Percentiles rank a stretch among this genome's conserved stretches.
Conservation (phyloP, 2,329 filamentous ascomycete genomes). For the Tolypocladium album region DNA sequence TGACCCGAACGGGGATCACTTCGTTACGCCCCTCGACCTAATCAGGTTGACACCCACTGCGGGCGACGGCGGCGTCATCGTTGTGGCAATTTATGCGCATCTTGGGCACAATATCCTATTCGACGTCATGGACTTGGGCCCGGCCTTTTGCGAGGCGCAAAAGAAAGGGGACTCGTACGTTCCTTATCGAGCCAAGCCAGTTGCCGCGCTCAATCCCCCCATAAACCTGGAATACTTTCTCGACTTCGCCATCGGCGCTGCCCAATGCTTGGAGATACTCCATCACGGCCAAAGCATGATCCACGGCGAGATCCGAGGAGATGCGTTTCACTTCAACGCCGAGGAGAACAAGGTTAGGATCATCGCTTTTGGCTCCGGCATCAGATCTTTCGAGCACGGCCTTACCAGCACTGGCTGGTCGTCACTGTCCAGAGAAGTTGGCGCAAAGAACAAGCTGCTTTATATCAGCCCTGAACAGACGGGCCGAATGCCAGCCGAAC, state of each 20-base stretch:
- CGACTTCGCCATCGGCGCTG: constrained; percentile 82
- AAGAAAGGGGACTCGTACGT: constrained; percentile 42
- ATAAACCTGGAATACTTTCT: constrained; percentile 70
- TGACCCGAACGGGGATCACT: constrained; percentile 65
- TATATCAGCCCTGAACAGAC: constrained; percentile 95
- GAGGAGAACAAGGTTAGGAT: constrained; percentile 65
- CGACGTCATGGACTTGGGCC: constrained; percentile 66
- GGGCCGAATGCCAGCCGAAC: constrained; percentile 82
- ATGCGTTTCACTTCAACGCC: constrained; percentile 78
- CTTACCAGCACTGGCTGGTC: constrained; percentile 81
- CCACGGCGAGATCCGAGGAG: constrained; percentile 82
- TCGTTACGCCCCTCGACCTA: constrained; percentile 71
- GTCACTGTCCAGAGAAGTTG: constrained; percentile 67
- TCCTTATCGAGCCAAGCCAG: constrained; percentile 30
- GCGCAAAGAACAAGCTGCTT: constrained; percentile 78
- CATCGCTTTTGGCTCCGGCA: constrained; percentile 75
- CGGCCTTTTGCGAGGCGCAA: constrained; percentile 53
- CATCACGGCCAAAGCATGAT: constrained; percentile 80
- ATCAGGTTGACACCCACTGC: constrained; percentile 58
- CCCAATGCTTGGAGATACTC: constrained; percentile 78
- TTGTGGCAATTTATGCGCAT: constrained; percentile 72
- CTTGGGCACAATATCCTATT: constrained; percentile 64
- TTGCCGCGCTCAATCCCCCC: constrained; percentile 37
- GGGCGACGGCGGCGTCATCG: constrained; percentile 58
- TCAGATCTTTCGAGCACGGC: constrained; percentile 83